phyloP scores from a whole-genome alignment of 495 filamentous ascomycete genomes.

The Beverwykella pulmonaria region DNA sequence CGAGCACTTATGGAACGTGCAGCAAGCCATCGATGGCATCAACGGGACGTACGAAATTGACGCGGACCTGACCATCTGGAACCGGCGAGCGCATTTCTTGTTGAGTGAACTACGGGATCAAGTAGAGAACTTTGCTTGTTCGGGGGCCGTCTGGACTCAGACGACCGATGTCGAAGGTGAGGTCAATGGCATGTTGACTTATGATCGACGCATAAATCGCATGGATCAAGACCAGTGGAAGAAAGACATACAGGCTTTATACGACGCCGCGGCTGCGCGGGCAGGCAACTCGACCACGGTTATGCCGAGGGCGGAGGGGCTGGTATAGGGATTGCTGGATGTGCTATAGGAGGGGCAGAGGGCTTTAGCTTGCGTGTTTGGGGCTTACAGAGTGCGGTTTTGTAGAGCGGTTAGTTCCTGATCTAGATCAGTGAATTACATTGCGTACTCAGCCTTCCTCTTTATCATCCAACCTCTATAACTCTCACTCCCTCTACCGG shows the following conservation, averaged over 20 bases:
- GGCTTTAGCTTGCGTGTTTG: no score
- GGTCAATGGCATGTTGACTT: slow-evolving; percentile 69
- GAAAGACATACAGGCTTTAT: slow-evolving; percentile 61
- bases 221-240: slow-evolving; percentile 62
- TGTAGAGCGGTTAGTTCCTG: no score
- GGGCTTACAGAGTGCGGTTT: no score
- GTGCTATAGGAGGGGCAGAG: no score
- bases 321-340: background rate
- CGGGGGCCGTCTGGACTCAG: slow-evolving; percentile 65
- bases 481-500: background rate
- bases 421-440: no score
- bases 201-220: slow-evolving; percentile 60
- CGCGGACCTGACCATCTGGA: slow-evolving; percentile 59
- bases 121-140: slow-evolving; percentile 59
- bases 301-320: slow-evolving; percentile 4
- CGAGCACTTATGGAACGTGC: slow-evolving; percentile 62
- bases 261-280: slow-evolving; percentile 53
- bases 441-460: no score
- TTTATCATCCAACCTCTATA: background rate
- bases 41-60: slow-evolving; percentile 69
- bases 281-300: background rate
- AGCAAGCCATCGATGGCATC: slow-evolving; percentile 58
- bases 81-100: slow-evolving; percentile 60
- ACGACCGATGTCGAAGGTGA: slow-evolving; percentile 76
- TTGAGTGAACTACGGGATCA: slow-evolving; percentile 63